Evolutionary conservation across 345 rosid species (phyloP), one percentile per base, ranked within the genome.

Genomic region (Bruguiera parviflora): DNA sequence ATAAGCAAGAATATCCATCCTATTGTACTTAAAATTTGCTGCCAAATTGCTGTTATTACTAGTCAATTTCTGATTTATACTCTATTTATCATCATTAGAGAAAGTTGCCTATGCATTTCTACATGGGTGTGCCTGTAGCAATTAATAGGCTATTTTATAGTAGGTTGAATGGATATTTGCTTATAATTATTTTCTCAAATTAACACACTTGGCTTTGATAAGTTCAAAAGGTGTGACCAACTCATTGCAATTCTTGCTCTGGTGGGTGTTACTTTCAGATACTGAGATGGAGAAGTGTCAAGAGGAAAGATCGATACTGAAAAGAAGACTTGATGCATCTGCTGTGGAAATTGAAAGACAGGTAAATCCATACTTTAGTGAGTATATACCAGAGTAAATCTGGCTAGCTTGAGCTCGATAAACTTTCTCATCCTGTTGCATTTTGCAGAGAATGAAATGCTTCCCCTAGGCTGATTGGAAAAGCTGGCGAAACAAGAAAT

Each of bases 371-470:
- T 3, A 47, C 16, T 32, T 24, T 24, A 47, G 69, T 31, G 58
- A 65, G 58, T 6, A 20, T 58, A 43, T 18, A 43, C 0, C 49
- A 21, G 49, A 58, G 51, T 39, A 24, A 4, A 59, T 32, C 19
- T 29, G 57, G 6, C 31, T 19, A 16, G 37, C 47, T 53, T 33
- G 16, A 49, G 15, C 28, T 27, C 61, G 65, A 35, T 22, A 25
- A 56, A 49, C 46, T 53, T 51, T 49, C 61, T 74, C 24, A 51
- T 49, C 75, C 61, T 66, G 69, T 82, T 43, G 66, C 79, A 64
- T 74, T 72, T 77, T 81, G 83, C 89, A 91, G 99, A 83, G 96
- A 83, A 89, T 95, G 96, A 95, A 88, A 63, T 91, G 96, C 90
- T 91, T 95, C 83, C 93, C 97, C 16, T 95, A 86, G 89, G 74